These are phyloP conservation scores for Sporopachydermia cereana DNA, from an alignment of 1,139 yeast species.

Conservation along the genomic window DNA sequence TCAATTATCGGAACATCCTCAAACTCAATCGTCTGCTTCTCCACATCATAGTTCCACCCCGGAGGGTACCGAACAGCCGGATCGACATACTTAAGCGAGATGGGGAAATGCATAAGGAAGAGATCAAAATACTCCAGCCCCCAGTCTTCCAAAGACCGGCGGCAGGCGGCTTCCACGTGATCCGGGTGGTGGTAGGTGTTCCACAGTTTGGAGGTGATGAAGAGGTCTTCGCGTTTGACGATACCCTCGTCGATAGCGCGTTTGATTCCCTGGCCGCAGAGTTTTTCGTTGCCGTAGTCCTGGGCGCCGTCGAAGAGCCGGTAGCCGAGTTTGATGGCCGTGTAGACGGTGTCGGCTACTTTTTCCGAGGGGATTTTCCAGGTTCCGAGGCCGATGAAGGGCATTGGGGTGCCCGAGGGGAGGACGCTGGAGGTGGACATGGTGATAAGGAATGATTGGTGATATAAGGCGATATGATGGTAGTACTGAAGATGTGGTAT, in stretches of 20 bases:
- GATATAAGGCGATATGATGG: too few relatives aligned
- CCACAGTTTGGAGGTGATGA: conserved; percentile 32
- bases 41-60: conserved; percentile 55
- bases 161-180: conserved; percentile 34
- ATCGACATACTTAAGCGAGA: conserved; percentile 36
- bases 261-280: conserved; percentile 29
- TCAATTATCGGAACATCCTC: conserved; percentile 54
- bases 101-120: conserved; percentile 55
- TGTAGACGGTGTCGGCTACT: conserved; percentile 32
- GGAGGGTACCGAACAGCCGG: conserved; percentile 59
- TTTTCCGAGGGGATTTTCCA: conserved; percentile 31
- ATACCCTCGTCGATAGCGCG: conserved; percentile 28
- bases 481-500: too few relatives aligned
- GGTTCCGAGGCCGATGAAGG: conserved; percentile 39
- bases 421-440: conserved; percentile 30
- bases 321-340: conserved; percentile 33
- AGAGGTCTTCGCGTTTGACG: conserved; percentile 29
- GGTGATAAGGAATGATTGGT: too few relatives aligned
- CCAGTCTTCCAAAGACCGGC: conserved; percentile 41
- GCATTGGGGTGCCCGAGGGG: conserved; percentile 33
- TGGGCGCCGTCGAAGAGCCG: conserved; percentile 33
- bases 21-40: conserved; percentile 24
- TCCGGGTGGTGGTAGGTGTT: conserved; percentile 41
- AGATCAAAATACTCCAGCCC: conserved; percentile 49
- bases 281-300: conserved; percentile 29